Conservation (phyloP, 2,329 filamentous ascomycete species). For the Clarireedia paspali region DNA sequence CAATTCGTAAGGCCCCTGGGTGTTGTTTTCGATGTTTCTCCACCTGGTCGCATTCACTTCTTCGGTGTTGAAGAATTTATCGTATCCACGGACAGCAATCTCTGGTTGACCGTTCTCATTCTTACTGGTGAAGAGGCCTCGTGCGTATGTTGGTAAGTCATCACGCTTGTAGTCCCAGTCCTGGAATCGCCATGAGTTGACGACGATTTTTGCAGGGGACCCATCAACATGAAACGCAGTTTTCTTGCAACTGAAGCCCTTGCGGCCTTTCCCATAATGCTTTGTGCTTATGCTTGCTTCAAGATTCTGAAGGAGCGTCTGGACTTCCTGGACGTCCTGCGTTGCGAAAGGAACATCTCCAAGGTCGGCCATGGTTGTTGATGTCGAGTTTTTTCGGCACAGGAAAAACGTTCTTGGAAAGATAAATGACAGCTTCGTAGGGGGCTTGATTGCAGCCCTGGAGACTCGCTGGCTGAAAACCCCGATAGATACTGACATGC, state of each 20-base stretch:
- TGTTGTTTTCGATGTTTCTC: constrained; percentile 67
- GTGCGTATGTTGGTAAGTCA: constrained; percentile 82
- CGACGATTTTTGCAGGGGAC: constrained; percentile 55
- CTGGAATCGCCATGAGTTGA: constrained; percentile 88
- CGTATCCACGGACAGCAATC: constrained; percentile 85
- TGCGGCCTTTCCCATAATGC: constrained; percentile 44
- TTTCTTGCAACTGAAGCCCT: constrained; percentile 69
- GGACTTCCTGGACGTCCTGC: constrained; percentile 64
- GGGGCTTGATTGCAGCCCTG: no score
- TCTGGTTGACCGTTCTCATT: constrained; percentile 58
- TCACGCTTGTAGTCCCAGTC: constrained; percentile 94
- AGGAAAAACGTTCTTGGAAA: not conserved
- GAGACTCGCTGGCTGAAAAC: no score
- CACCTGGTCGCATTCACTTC: constrained; percentile 80
- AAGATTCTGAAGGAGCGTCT: constrained; percentile 40
- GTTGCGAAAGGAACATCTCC: constrained; percentile 51
- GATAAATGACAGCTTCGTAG: not conserved
- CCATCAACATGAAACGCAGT: constrained; percentile 61
- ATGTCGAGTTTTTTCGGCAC: not conserved
- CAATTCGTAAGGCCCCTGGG: constrained; percentile 83
- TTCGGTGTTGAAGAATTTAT: constrained; percentile 96
- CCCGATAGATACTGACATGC: no score
- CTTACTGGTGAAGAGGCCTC: constrained; percentile 84
- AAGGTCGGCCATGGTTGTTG: constrained; percentile 42
- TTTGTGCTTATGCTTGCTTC: constrained; percentile 56